Base-by-base conservation (phyloP, 768 basidiomycete species). In the Pulveroboletus ravenelii region DNA sequence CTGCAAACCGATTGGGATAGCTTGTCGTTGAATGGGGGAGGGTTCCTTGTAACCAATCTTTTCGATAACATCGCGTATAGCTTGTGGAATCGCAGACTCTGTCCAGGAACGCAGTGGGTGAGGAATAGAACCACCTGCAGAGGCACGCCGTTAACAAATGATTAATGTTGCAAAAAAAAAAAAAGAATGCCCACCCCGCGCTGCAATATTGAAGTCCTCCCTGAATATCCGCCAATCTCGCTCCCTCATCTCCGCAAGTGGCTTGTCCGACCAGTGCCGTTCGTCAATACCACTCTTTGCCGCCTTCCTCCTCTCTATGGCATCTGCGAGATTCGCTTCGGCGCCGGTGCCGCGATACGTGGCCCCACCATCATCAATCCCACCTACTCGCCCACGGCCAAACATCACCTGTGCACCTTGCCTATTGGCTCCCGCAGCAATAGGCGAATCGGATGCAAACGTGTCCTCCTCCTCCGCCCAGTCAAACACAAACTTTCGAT, bases 161-260 rank as follows among this genome's bases (percentile, higher is more conserved):
- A 41, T 17, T 27, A 41, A 51, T 1, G 17, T 14, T 17, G 27
- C 20, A 25, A 47, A 41, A 50, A 42, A 41, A 50, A 42, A 36
- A 2, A 23, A 23, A 23, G 20, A 50, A n/a, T 34, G 6, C 32
- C 65, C 45, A 87, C 94, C 95, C 70, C 94, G 72, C 1, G 94
- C 87, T 51, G 91, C 84, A 52, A 99, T 99, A 62, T 87, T 94
- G 73, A 95, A 99, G 70, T 99, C 96, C 70, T 98, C 96, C 54
- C 94, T 76, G 74, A 99, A 98, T 66, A 99, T 99, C 61, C 96
- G 83, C 96, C 96, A 99, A 66, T 99, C 96, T 42, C 96, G 78
- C 62, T 98, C 96, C 64, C 88, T 92, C 66, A 99, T 97, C 70
- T 97, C 93, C 3, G 77, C 66, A 37, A 98, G 73, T 2, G 85